Conservation (phyloP, 2,329 filamentous ascomycete genomes). For the Penicillium occitanis region DNA sequence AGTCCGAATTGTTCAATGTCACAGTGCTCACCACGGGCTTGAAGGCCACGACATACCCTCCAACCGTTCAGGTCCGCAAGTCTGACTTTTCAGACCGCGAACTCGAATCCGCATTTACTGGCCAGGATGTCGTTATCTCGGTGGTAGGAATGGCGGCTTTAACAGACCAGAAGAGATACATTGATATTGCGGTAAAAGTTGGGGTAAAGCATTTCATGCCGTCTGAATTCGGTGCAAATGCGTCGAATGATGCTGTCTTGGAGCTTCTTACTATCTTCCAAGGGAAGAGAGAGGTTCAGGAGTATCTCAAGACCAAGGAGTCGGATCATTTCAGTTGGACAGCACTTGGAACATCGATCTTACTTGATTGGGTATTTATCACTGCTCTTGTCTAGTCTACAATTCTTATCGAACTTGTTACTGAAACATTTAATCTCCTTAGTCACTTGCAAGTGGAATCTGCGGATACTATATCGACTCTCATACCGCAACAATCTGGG, state of each 20-base stretch:
- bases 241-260: conserved; percentile 27
- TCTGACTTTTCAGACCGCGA: conserved; percentile 28
- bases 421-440: no score
- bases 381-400: no score
- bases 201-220: conserved; percentile 38
- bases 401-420: no score
- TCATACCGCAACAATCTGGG: conserved; percentile 53
- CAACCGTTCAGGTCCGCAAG: conserved; percentile 24
- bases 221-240: conserved; percentile 35
- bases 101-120: conserved; percentile 29
- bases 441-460: conserved; percentile 51
- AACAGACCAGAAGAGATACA: conserved; percentile 31
- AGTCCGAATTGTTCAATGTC: conserved; percentile 24
- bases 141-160: conserved; percentile 28
- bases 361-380: background rate
- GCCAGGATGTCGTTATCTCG: conserved; percentile 35
- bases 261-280: conserved; percentile 20
- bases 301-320: background rate
- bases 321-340: background rate
- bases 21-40: conserved; percentile 28
- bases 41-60: background rate
- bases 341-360: background rate
- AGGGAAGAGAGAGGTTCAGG: background rate
- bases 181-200: conserved; percentile 34
- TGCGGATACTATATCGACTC: conserved; percentile 51